phyloP scores from a whole-genome alignment of 345 rosid species.

The Sonneratia alba region DNA sequence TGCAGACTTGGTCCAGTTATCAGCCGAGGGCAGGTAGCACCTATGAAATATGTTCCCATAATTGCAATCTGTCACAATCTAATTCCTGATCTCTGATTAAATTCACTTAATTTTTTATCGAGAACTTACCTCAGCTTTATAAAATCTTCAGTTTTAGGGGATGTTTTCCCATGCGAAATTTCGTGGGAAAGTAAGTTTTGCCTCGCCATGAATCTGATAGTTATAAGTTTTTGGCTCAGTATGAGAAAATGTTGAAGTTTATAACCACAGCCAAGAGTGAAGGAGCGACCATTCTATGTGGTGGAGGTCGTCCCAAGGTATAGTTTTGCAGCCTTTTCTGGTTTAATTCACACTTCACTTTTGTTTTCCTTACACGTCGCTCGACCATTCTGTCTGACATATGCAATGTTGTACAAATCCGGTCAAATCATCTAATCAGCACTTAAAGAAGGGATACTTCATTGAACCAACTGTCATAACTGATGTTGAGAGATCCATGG shows the following conservation, averaged over 20 bases:
- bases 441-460: slow-evolving; percentile 71
- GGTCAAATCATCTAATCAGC: slow-evolving; percentile 26
- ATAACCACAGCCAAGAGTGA: slow-evolving; percentile 78
- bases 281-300: slow-evolving; percentile 78
- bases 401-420: slow-evolving; percentile 8
- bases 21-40: slow-evolving; percentile 67
- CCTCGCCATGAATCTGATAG: not conserved
- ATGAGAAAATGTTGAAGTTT: slow-evolving; percentile 60
- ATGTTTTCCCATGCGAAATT: not conserved
- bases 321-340: not conserved
- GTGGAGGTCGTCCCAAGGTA: slow-evolving; percentile 85
- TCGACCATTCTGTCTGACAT: not conserved
- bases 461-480: slow-evolving; percentile 73
- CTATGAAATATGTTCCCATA: not conserved
- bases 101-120: too few species aligned
- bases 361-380: not conserved
- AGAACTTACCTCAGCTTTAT: not conserved
- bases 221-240: slow-evolving; percentile 28
- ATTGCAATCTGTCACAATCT: not conserved
- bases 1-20: slow-evolving; percentile 93
- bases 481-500: slow-evolving; percentile 77
- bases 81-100: not conserved
- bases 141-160: too few species aligned
- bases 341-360: not conserved
- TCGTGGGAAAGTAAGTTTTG: not conserved